Conservation (phyloP, 2,329 filamentous ascomycete genomes). For the Mariannaea elegans region DNA sequence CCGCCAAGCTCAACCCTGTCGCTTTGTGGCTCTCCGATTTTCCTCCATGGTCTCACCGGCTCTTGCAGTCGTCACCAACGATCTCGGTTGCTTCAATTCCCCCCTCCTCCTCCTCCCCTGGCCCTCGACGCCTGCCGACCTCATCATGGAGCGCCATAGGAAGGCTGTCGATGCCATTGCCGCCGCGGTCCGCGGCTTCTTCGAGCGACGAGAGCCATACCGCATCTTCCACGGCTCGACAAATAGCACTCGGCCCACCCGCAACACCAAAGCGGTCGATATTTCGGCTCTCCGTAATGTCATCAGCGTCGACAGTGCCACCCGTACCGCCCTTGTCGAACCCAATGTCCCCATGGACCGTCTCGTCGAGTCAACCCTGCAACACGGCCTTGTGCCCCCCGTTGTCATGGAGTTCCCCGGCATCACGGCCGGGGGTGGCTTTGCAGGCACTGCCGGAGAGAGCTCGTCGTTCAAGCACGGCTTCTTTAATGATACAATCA, state of each 20-base stretch:
- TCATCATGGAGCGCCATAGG: conserved; percentile 57
- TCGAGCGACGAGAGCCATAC: conserved; percentile 62
- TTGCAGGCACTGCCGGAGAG: conserved; percentile 72
- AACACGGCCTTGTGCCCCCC: conserved; percentile 65
- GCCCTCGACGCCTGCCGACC: neutral
- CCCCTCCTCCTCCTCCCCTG: neutral
- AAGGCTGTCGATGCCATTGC: conserved; percentile 55
- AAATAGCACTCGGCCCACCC: conserved; percentile 71
- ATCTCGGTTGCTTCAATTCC: neutral
- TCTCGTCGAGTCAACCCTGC: conserved; percentile 65
- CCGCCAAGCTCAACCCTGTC: neutral
- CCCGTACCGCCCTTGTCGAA: conserved; percentile 58
- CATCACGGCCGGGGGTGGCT: conserved; percentile 74
- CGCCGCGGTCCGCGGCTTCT: conserved; percentile 53
- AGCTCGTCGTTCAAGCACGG: conserved; percentile 74
- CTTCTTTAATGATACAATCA: conserved; percentile 71
- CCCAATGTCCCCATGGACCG: conserved; percentile 76
- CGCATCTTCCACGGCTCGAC: conserved; percentile 78
- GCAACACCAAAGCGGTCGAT: conserved; percentile 36
- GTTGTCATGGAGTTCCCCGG: conserved; percentile 78
- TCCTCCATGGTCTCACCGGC: neutral
- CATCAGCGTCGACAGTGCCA: conserved; percentile 19
- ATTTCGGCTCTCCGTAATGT: conserved; percentile 33
- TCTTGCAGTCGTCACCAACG: neutral
- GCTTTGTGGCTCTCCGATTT: neutral